Percentiles rank a stretch among this genome's conserved stretches.
Conservation (phyloP, 768 basidiomycete genomes). For the Lactarius akahatsu region DNA sequence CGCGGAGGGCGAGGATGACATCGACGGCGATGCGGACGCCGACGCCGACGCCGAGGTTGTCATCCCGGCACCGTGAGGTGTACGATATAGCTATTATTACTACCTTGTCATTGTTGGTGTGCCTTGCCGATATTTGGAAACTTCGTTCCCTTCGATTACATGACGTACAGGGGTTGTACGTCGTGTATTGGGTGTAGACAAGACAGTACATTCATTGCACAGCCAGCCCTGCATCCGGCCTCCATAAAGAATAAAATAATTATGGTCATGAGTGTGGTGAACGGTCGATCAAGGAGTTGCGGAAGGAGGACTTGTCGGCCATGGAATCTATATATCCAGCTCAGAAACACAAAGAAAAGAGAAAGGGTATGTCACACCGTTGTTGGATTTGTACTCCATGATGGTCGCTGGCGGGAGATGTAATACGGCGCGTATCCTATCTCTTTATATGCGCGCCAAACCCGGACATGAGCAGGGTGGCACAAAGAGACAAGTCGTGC, state of each 20-base stretch:
- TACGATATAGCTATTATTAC: neutral
- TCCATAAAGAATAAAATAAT: constrained; percentile 2
- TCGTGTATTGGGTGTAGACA: constrained; percentile 24
- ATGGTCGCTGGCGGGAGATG: constrained; percentile 73
- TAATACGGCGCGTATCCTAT: constrained; percentile 74
- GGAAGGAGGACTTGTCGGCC: constrained; percentile 85
- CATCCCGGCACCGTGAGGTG: neutral
- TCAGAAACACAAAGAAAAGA: neutral
- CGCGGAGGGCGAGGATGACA: constrained; percentile 55
- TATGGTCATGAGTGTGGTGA: constrained; percentile 36
- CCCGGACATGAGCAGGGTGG: constrained; percentile 3
- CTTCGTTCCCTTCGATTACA: constrained; percentile 11
- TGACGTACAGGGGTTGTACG: constrained; percentile 6
- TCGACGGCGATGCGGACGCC: constrained; percentile 51
- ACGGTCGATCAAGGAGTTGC: constrained; percentile 38
- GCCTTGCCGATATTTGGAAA: constrained; percentile 5
- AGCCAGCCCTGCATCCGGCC: neutral
- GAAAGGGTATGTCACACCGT: constrained; percentile 48
- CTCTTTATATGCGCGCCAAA: constrained; percentile 45
- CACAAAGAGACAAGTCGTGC: neutral
- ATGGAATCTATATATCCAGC: constrained; percentile 62
- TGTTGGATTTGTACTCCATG: constrained; percentile 96
- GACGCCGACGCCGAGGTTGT: constrained; percentile 24
- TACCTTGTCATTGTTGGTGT: constrained; percentile 1
- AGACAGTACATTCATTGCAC: constrained; percentile 11